These are phyloP conservation scores for Diutina mesorugosa DNA, from an alignment of 1,139 yeast species.

Conservation along the genomic window DNA sequence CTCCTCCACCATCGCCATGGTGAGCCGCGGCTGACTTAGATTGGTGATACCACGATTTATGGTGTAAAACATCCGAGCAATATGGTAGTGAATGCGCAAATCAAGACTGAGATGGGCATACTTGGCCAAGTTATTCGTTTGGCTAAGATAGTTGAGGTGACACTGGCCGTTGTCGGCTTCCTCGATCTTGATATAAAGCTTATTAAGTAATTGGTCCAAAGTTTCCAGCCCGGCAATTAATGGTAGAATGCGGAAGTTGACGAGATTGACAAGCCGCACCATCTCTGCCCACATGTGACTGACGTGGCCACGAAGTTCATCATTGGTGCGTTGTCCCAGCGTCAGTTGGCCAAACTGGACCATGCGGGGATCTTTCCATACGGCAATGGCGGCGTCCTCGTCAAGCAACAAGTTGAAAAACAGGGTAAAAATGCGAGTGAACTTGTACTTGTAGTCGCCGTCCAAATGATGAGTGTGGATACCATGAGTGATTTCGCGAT, in stretches of 20 bases:
- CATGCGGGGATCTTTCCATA: slow-evolving; percentile 27
- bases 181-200: slow-evolving; percentile 11
- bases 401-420: slow-evolving; percentile 8
- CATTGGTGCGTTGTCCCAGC: slow-evolving; percentile 10
- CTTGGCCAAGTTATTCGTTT: slow-evolving; percentile 10
- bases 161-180: neutral
- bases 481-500: slow-evolving; percentile 1
- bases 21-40: neutral
- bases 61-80: neutral
- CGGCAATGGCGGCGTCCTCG: slow-evolving; percentile 12
- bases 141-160: slow-evolving; percentile 9
- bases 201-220: slow-evolving; percentile 12
- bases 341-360: slow-evolving; percentile 10
- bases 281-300: slow-evolving; percentile 25
- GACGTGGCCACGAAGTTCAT: slow-evolving; percentile 19
- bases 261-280: slow-evolving; percentile 20
- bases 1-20: neutral
- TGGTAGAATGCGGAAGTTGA: slow-evolving; percentile 16
- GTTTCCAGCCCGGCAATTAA: slow-evolving; percentile 12
- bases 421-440: slow-evolving; percentile 10
- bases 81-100: neutral
- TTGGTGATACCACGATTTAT: neutral
- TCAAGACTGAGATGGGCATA: neutral
- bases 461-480: neutral
- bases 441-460: slow-evolving; percentile 6